Evolutionary conservation across 768 basidiomycete genomes (phyloP), one percentile per base, ranked within the genome.

Genomic region (Lactarius pseudohatsudake): DNA sequence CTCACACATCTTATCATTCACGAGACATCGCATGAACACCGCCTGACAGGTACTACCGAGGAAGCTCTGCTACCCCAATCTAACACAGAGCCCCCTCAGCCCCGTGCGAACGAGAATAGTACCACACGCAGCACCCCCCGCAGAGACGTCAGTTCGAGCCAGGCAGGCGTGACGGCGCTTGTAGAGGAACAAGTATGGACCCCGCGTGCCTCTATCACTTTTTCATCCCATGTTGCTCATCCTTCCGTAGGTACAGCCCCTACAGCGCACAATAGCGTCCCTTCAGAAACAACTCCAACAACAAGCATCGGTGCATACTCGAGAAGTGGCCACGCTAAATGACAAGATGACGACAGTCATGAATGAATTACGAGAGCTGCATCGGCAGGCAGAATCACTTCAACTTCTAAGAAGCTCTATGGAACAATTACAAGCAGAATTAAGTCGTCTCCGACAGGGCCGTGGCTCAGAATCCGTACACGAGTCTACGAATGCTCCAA

Each of bases 281-380:
- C 59, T 71, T 43, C 68, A 70, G 43, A 38, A n/a, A 18, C 69
- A 71, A 53, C 62, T 71, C 10, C 68, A 70, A 32, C 61, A 66
- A 60, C 68, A 64, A 40, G 58, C 64, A 41, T 56, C 65, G 13
- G 34, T 59, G 11, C 70, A 71, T 59, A 30, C 61, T 40, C 57
- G 43, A 34, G 69, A 71, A 64, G 28, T 71, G 30, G 55, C 40
- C 18, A 62, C 38, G 20, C 26, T 71, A 30, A 68, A 71, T 22
- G 67, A 63, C 16, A 66, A 50, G 40, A 34, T 72, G 9, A 38
- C 22, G 53, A 66, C 59, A 28, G 22, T 72, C 18, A 65, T 55
- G 50, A 59, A 60, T 26, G 67, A 69, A 40, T 53, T 72, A 40
- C 62, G 56, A 57, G 66, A 58, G 34, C 55, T 68, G 36, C 69